A percentile compares a stretch with the other conserved stretches of the same genome.
Evolutionary conservation across 208 protist species (phyloP).

Genomic region (Crithidia thermophila): DNA sequence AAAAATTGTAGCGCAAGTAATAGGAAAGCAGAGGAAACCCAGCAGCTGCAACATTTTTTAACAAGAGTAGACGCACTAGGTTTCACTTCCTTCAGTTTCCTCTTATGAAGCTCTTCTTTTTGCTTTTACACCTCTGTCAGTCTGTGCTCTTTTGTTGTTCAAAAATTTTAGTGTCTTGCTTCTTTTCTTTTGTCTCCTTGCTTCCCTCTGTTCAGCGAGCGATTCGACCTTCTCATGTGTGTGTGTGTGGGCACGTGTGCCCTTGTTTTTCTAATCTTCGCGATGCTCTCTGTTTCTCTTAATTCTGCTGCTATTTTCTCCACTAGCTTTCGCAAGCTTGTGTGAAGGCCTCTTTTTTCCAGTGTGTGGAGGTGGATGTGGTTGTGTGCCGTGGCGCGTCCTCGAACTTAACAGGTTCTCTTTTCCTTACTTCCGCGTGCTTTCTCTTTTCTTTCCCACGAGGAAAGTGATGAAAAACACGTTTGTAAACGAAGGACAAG

Average conservation of each 20-base stretch:
- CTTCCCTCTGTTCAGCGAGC: background rate
- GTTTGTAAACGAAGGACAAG: too few relatives aligned
- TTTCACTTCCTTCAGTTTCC: constrained; percentile 1
- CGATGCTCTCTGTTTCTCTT: background rate
- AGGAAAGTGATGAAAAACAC: background rate
- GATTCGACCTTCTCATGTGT: background rate
- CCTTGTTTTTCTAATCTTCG: background rate
- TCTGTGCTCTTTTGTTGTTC: background rate
- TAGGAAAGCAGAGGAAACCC: background rate
- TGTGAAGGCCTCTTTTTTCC: too few relatives aligned
- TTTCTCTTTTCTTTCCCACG: constrained; percentile 9
- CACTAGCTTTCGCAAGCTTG: too few relatives aligned
- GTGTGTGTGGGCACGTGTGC: background rate
- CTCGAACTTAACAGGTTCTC: too few relatives aligned
- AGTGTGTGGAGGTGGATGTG: too few relatives aligned
- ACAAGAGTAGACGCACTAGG: too few relatives aligned
- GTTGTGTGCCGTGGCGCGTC: too few relatives aligned
- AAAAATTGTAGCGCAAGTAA: background rate
- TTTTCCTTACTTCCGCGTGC: constrained; percentile 21
- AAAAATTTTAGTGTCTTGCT: constrained; percentile 23
- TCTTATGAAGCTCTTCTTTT: background rate
- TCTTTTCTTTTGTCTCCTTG: constrained; percentile 3
- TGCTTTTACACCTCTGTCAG: background rate
- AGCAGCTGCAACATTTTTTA: too few relatives aligned
- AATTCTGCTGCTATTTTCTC: background rate